These are phyloP conservation scores for Colletotrichum sp. DNA, from an alignment of 2,329 filamentous ascomycete species.

Conservation along the genomic window DNA sequence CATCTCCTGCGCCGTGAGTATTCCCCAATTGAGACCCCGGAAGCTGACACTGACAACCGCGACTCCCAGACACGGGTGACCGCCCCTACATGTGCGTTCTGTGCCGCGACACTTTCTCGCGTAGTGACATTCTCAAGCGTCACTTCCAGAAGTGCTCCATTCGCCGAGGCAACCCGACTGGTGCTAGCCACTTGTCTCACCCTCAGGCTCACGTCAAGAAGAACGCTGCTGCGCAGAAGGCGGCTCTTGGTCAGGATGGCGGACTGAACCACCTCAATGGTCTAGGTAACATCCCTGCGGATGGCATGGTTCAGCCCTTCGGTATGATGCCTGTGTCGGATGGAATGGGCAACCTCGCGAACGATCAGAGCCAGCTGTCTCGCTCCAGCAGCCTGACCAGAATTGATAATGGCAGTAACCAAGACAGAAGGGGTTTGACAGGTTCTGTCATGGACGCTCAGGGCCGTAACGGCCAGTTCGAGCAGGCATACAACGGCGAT, in stretches of 20 bases:
- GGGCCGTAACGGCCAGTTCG: slow-evolving; percentile 43
- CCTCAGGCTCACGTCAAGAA: slow-evolving; percentile 89
- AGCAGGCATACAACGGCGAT: slow-evolving; percentile 62
- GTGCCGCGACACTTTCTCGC: slow-evolving; percentile 96
- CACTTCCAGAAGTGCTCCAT: slow-evolving; percentile 99
- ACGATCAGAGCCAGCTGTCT: slow-evolving; percentile 66
- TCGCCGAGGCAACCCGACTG: slow-evolving; percentile 92
- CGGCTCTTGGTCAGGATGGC: slow-evolving; percentile 54
- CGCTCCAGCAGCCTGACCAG: slow-evolving; percentile 65
- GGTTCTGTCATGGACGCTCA: slow-evolving; percentile 55
- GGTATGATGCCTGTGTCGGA: slow-evolving; percentile 59
- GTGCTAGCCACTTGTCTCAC: slow-evolving; percentile 92
- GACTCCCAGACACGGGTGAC: slow-evolving; percentile 84
- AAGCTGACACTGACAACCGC: slow-evolving; percentile 14
- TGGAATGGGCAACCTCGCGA: slow-evolving; percentile 63
- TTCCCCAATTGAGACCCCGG: background rate
- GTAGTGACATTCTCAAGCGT: slow-evolving; percentile 97
- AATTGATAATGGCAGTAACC: slow-evolving; percentile 58
- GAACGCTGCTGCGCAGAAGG: slow-evolving; percentile 65
- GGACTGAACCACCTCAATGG: slow-evolving; percentile 65
- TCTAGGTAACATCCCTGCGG: slow-evolving; percentile 61
- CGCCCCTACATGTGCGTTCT: slow-evolving; percentile 98
- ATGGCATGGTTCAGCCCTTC: slow-evolving; percentile 63
- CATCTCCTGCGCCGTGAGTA: slow-evolving; percentile 94
- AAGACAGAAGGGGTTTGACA: slow-evolving; percentile 62